Percentiles rank a stretch among this genome's conserved stretches.
Conservation (phyloP, 1,139 yeast species). For the Yamadazyma atlantica region DNA sequence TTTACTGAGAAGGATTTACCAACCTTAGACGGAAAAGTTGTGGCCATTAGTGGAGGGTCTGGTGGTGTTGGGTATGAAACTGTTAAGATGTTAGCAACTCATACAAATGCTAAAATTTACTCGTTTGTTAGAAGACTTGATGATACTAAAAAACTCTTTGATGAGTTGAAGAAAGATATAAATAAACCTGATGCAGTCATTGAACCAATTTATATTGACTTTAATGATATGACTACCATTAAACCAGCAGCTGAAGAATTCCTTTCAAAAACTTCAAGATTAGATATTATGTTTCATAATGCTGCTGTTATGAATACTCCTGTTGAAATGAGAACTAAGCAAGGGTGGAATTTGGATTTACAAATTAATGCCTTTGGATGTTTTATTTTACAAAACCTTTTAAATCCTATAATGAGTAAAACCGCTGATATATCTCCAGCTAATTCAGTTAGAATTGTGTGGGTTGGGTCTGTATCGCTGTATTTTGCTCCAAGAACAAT, state of each 20-base stretch:
- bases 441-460: slow-evolving; percentile 38
- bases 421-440: slow-evolving; percentile 22
- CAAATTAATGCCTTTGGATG: slow-evolving; percentile 54
- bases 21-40: slow-evolving; percentile 16
- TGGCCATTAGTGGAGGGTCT: slow-evolving; percentile 18
- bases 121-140: slow-evolving; percentile 15
- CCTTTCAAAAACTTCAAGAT: slow-evolving; percentile 15
- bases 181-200: slow-evolving; percentile 9
- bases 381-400: slow-evolving; percentile 43
- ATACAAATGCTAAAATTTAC: slow-evolving; percentile 34
- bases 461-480: slow-evolving; percentile 47
- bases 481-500: slow-evolving; percentile 37
- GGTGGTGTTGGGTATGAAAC: slow-evolving; percentile 26
- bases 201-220: slow-evolving; percentile 31
- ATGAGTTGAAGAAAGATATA: slow-evolving; percentile 8
- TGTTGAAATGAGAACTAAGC: slow-evolving; percentile 18
- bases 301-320: slow-evolving; percentile 49
- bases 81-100: slow-evolving; percentile 33
- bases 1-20: slow-evolving; percentile 14
- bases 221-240: slow-evolving; percentile 42
- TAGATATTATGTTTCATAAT: slow-evolving; percentile 49
- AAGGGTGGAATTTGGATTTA: slow-evolving; percentile 39
- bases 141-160: slow-evolving; percentile 14
- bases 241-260: slow-evolving; percentile 36
- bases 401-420: slow-evolving; percentile 41